Evolutionary conservation across 2,329 filamentous ascomycete species (phyloP).

Genomic region (Aspergillus fumigatiaffinis): DNA sequence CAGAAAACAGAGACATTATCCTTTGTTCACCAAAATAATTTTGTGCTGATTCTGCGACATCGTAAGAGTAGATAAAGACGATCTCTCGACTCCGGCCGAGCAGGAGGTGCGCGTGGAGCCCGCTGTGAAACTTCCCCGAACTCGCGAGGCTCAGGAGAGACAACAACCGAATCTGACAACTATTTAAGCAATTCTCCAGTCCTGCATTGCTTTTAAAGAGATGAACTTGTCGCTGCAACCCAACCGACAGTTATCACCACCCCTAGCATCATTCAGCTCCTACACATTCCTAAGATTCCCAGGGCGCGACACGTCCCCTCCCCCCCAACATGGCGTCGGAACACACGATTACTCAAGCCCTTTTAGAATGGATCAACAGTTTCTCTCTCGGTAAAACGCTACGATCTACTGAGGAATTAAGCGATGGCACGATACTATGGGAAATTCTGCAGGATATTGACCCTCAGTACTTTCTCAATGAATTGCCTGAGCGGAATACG

Average conservation of each 20-base stretch:
- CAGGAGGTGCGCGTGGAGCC: slow-evolving; percentile 1
- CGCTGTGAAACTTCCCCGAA: slow-evolving; percentile 5
- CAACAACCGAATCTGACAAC: neutral
- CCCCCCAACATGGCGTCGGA: slow-evolving; percentile 41
- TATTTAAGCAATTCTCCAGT: neutral
- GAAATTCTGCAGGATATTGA: slow-evolving; percentile 48
- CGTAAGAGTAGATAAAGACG: neutral
- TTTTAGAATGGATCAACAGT: slow-evolving; percentile 48
- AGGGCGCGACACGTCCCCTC: slow-evolving; percentile 8
- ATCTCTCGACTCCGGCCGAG: neutral
- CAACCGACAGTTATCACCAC: neutral
- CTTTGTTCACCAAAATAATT: neutral
- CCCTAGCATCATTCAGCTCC: slow-evolving; percentile 5
- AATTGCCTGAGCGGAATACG: slow-evolving; percentile 42
- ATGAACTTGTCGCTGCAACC: slow-evolving; percentile 1
- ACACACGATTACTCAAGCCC: slow-evolving; percentile 42
- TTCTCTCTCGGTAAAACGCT: slow-evolving; percentile 42
- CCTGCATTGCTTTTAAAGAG: neutral
- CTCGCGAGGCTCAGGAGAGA: slow-evolving; percentile 4
- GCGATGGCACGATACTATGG: slow-evolving; percentile 45
- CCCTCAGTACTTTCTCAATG: slow-evolving; percentile 45
- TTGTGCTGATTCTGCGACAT: neutral
- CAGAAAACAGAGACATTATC: neutral
- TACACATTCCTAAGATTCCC: slow-evolving; percentile 20
- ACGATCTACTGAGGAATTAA: slow-evolving; percentile 39